Evolutionary conservation across 257 asterid genomes (phyloP), one percentile per base, ranked within the genome.

Genomic region (Solanum tarijense): DNA sequence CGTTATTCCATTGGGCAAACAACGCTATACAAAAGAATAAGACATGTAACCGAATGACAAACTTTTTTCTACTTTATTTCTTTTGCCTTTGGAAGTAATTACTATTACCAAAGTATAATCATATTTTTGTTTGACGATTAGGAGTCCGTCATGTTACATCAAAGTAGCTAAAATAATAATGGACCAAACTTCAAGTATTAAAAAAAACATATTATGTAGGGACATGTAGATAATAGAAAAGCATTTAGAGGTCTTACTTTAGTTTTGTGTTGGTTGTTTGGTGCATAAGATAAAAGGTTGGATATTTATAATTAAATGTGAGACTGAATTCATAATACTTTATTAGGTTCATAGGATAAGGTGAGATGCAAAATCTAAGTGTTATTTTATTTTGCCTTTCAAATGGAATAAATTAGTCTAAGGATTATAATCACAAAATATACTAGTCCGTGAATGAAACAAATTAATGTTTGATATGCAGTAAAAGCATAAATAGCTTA

Each of bases 381-480:
- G 29, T 23, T 62, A 23, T 23, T 62, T 62, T 23, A 23, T 62
- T 62, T 62, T 23, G 25, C 7, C 12, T 23, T 62, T 62, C 12
- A 23, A 10, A 23, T 23, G 0, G 1, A 62, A 62, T 23, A 62
- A 62, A 62, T 10, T 23, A 60, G 1, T 62, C 0, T 4, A 23
- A 62, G 3, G 4, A 62, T 23, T 62, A 62, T 9, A 62, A 23
- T n/a, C 3, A 23, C 6, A 2, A 4, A 62, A 62, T 62, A n/a
- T 23, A 4, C 12, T n/a, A n/a, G 4, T 9, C 1, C 0, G 1
- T 10, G 7, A 62, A 9, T 9, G 7, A 62, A 62, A n/a, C 0
- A 0, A 23, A 9, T 2, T 1, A 62, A 62, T 62, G 14, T 9
- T 62, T 62, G 7, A 9, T 23, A 62, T 23, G 2, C 2, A 23